Percentiles rank a stretch among this genome's conserved stretches.
phyloP scores from a whole-genome alignment of 225 moss, liverwort and hornwort genomes.

The Sphagnum contortum region DNA sequence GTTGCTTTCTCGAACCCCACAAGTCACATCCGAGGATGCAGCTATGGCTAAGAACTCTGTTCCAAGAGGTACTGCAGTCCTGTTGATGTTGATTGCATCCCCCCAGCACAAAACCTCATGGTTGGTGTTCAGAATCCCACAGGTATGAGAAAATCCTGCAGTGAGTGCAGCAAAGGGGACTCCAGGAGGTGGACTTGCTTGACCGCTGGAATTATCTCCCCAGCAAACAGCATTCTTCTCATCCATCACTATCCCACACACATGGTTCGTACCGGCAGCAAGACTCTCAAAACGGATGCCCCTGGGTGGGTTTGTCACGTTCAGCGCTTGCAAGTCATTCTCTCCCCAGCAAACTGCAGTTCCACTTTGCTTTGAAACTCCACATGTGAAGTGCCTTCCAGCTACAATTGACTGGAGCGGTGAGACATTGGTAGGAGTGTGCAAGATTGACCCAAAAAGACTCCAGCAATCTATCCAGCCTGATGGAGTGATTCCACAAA shows the following conservation, averaged over 20 bases:
- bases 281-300: constrained; percentile 25
- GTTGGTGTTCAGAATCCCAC: constrained; percentile 21
- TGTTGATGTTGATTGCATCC: constrained; percentile 3
- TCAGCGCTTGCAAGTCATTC: background rate
- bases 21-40: constrained; percentile 43
- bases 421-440: constrained; percentile 4
- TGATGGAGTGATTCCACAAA: constrained; percentile 24
- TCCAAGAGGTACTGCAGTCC: constrained; percentile 11
- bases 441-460: background rate
- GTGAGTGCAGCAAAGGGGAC: background rate
- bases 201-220: constrained; percentile 16
- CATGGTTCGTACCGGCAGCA: constrained; percentile 33
- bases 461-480: constrained; percentile 43
- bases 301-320: constrained; percentile 1
- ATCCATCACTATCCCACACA: constrained; percentile 13
- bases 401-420: constrained; percentile 26
- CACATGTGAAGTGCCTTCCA: constrained; percentile 40
- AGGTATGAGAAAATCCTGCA: constrained; percentile 3
- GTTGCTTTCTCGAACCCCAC: constrained; percentile 46
- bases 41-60: constrained; percentile 30
- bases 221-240: constrained; percentile 15
- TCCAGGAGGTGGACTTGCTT: background rate
- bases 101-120: constrained; percentile 34
- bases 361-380: constrained; percentile 8
- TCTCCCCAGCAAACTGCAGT: constrained; percentile 42